Conservation (phyloP, 805 yeast genomes). For the Suhomyces sp. region DNA sequence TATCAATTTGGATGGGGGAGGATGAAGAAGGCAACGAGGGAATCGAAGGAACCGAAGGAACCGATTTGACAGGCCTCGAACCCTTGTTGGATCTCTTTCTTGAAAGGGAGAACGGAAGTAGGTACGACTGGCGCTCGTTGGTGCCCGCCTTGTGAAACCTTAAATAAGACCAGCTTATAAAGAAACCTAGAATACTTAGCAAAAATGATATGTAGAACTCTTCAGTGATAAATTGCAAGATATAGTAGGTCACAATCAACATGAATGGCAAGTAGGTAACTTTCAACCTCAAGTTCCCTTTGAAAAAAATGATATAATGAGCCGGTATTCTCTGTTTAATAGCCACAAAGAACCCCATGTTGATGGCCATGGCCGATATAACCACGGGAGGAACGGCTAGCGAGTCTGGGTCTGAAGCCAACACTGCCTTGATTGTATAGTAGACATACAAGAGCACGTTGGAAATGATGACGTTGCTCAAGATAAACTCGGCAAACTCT, state of each 20-base stretch:
- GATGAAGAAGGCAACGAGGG: background rate
- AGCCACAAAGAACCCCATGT: constrained; percentile 59
- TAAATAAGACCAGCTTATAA: constrained; percentile 38
- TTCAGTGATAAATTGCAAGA: constrained; percentile 21
- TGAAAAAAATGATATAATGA: constrained; percentile 50
- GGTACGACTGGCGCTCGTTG: constrained; percentile 42
- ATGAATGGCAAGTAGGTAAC: constrained; percentile 39
- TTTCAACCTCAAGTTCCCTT: constrained; percentile 45
- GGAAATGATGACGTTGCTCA: constrained; percentile 34
- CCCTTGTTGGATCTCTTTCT: constrained; percentile 13
- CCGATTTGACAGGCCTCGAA: constrained; percentile 9
- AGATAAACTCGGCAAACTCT: constrained; percentile 49
- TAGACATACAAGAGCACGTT: constrained; percentile 32
- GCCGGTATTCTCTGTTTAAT: constrained; percentile 66
- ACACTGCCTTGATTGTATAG: constrained; percentile 15
- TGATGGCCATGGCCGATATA: constrained; percentile 53
- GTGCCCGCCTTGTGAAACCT: constrained; percentile 40
- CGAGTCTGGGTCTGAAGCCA: constrained; percentile 11
- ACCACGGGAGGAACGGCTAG: constrained; percentile 41
- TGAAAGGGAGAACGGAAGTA: constrained; percentile 31
- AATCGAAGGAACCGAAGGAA: background rate
- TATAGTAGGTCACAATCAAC: constrained; percentile 19
- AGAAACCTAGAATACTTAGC: constrained; percentile 30
- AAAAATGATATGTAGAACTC: constrained; percentile 26
- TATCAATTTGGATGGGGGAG: constrained; percentile 9